Base-by-base conservation (phyloP, 2,329 filamentous ascomycete species). In the Sclerotinia glacialis region DNA sequence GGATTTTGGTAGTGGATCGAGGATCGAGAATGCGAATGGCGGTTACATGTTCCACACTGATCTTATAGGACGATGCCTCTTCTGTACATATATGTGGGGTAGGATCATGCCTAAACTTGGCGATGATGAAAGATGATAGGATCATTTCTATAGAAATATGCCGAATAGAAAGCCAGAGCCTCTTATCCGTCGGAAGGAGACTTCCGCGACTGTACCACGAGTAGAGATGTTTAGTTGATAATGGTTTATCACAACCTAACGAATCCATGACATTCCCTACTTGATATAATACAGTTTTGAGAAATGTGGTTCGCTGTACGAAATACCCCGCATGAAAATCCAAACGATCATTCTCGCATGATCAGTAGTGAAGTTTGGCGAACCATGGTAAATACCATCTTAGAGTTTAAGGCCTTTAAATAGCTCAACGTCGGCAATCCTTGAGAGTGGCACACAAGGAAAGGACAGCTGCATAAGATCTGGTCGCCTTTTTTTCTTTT, bases 381-480 rank as follows among this genome's bases (percentile, higher is more conserved):
- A 65, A 65, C 56, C 26, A 40, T 52, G 26, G n/a, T 34, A 31
- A 59, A 61, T 65, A 61, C 54, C 44, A 61, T 60, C 3, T 26
- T 37, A 12, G 7, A 52, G n/a, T 37, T 50, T 40, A 26, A 42
- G 46, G 34, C 34, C 46, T 44, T 53, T 16, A 26, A 52, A 52
- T 42, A 18, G 54, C 34, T 54, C 54, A 52, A 26, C 34, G 18
- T 34, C 34, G 46, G 64, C n/a, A 34, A 50, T 65, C 42, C 40
- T 21, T 40, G 7, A 26, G n/a, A 49, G 64, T 60, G 64, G 54
- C 54, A 60, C 54, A 44, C 21, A 34, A 65, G 46, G 52, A 65
- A 59, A 65, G 63, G 63, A 34, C 54, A 59, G 31, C 44, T 65
- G 64, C 64, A 65, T 42, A 49, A 65, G 55, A 65, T 65, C 64